Percentiles rank a stretch among this genome's conserved stretches.
Conservation (phyloP, 2,329 filamentous ascomycete species). For the Samsoniella hepiali region DNA sequence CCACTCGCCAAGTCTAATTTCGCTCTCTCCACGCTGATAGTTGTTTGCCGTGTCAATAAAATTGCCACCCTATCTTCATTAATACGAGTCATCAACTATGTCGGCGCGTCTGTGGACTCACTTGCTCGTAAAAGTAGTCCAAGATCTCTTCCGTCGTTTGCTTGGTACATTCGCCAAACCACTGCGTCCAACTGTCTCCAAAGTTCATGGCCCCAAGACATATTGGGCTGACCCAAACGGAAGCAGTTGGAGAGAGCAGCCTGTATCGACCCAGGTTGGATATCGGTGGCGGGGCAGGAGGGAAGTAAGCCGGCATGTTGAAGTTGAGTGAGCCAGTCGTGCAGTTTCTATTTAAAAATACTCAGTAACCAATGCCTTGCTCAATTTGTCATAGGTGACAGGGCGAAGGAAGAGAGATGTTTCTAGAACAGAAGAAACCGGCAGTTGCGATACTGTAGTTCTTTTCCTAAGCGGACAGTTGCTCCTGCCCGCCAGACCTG, state of each 20-base stretch:
- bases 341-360: not conserved
- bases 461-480: not conserved
- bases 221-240: slow-evolving; percentile 64
- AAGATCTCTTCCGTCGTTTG: slow-evolving; percentile 60
- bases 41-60: slow-evolving; percentile 71
- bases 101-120: slow-evolving; percentile 19
- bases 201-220: slow-evolving; percentile 65
- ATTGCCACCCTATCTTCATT: slow-evolving; percentile 47
- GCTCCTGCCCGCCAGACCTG: not conserved
- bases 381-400: not conserved
- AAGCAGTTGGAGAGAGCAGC: slow-evolving; percentile 62
- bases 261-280: slow-evolving; percentile 63
- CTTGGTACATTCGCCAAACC: slow-evolving; percentile 64
- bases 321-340: not conserved
- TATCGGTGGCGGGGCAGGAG: slow-evolving; percentile 48
- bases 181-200: slow-evolving; percentile 51
- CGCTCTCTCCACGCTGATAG: slow-evolving; percentile 62
- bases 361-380: no score
- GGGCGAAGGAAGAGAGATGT: not conserved
- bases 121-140: slow-evolving; percentile 62
- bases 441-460: no score
- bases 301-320: slow-evolving; percentile 19
- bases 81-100: not conserved
- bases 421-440: not conserved
- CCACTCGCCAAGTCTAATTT: slow-evolving; percentile 68